Conservation (phyloP, 805 yeast genomes). For the Candida tallmaniae region DNA sequence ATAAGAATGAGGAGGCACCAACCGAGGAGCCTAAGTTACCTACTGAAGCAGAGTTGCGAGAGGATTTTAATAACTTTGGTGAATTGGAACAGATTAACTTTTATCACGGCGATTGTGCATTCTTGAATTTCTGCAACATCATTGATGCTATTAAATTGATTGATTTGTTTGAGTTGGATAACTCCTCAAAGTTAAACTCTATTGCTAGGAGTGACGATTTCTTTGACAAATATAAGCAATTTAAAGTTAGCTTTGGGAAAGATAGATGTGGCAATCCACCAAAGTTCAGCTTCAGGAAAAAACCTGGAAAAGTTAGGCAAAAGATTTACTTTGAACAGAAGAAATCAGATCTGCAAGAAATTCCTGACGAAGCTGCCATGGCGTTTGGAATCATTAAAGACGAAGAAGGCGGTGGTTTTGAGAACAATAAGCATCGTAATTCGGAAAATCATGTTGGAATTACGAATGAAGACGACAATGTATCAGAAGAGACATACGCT, state of each 20-base stretch:
- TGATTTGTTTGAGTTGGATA: constrained; percentile 44
- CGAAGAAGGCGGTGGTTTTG: not conserved
- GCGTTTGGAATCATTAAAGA: constrained; percentile 38
- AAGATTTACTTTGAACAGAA: constrained; percentile 23
- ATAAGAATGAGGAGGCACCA: constrained; percentile 11
- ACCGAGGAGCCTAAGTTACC: constrained; percentile 23
- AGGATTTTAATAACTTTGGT: constrained; percentile 63
- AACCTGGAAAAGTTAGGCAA: constrained; percentile 24
- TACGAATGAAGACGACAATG: not conserved
- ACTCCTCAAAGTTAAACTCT: constrained; percentile 28
- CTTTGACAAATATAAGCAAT: constrained; percentile 44
- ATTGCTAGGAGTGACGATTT: constrained; percentile 26
- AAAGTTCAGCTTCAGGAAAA: constrained; percentile 45
- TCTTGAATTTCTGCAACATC: constrained; percentile 66
- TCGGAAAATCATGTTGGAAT: not conserved
- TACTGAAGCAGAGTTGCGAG: constrained; percentile 44
- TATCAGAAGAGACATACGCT: not conserved
- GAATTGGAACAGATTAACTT: constrained; percentile 73
- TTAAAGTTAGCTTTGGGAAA: constrained; percentile 66
- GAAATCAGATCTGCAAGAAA: constrained; percentile 12
- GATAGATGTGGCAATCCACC: constrained; percentile 80
- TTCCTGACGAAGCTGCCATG: constrained; percentile 39
- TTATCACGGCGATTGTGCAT: constrained; percentile 68
- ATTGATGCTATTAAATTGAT: constrained; percentile 60
- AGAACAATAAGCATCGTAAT: too few species aligned